Base-by-base conservation (phyloP, 2,329 filamentous ascomycete species). In the Aspergillus bombycis region DNA sequence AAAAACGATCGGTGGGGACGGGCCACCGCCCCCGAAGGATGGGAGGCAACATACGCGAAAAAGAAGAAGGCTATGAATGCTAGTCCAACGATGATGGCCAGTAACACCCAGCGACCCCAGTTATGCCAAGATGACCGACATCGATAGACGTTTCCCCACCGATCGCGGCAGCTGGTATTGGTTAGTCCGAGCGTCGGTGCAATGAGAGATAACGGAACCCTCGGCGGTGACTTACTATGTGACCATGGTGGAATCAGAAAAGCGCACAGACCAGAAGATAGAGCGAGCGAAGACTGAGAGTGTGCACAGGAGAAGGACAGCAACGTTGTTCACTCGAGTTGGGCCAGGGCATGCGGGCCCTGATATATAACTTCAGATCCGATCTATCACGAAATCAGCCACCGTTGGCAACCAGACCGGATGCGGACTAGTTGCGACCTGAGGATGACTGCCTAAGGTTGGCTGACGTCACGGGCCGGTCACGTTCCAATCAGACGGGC, bases 61-160 rank as follows among this genome's bases (percentile, higher is more conserved):
- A 55, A 38, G 21, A 55, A 55, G 34, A 55, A 55, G 21, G 23
- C 34, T 19, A 55, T 5, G 2, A 55, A 16, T 10, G 32, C 52
- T 6, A 16, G 11, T n/a, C 4, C 52, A 16, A 55, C 11, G n/a
- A 55, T 38, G n/a, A 55, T 2, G 9, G n/a, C 52, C 7, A 55
- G 52, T 23, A 55, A 36, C 8, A 55, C 30, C 52, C 52, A 55
- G 6, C 52, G 52, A 9, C 52, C 52, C 52, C 52, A 55, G 34
- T 55, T 21, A 55, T 55, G 12, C 52, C 52, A 55, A 1, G 52
- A 36, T 6, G 52, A 38, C 12, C 52, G 52, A 28, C 52, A 55
- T 38, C 52, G 52, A 19, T 26, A 55, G 16, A 23, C 4, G 14
- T 36, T 36, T 6, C 52, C 52, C 32, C 32, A 55, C 32, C 52